Base-by-base conservation (phyloP, 176 grass and related monocot genomes). In the Carex parvula region DNA sequence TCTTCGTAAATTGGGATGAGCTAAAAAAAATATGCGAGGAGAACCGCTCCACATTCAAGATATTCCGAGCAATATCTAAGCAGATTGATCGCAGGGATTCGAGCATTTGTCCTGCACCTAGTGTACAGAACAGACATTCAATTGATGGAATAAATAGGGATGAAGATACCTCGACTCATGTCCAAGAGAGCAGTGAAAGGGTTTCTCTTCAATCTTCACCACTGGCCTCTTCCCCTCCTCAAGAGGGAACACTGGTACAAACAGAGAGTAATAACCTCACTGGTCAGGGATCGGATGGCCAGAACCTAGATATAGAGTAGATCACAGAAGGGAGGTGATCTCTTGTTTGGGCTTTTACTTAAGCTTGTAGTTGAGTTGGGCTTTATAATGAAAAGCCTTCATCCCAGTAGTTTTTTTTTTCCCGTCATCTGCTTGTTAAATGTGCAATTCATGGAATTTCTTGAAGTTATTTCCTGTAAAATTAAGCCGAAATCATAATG, bases 1-100 rank as follows among this genome's bases (percentile, higher is more conserved):
- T 82, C 37, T 50, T 18, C 62, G 10, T 0, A 68, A 13, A 82
- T 30, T 82, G 80, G 80, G 20, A 48, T 68, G 54, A 2, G 0
- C 13, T 82, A 52, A 82, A 68, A 66, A 5, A 16, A n/a, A 16
- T 48, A 30, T 65, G 57, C 18, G 68, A 50, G 13, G n/a, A 22
- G 33, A 14, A 68, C 21, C 3, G 6, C 12, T 35, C 12, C 17
- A 0, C 20, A 52, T 30, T 7, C 18, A 6, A 8, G 14, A 82
- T 0, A 82, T 0, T 68, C 42, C 6, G 1, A 14, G 60, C n/a
- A 54, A 2, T 82, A 30, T 64, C 80, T 82, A 82, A 4, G 20
- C 57, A 26, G 12, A 68, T 67, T 54, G 80, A 64, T 65, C 18
- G 61, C 13, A 82, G 54, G 60, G 61, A 82, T 54, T 68, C 80